Conservation (phyloP, 139 green algal genomes). For the Nannochloris sp. region DNA sequence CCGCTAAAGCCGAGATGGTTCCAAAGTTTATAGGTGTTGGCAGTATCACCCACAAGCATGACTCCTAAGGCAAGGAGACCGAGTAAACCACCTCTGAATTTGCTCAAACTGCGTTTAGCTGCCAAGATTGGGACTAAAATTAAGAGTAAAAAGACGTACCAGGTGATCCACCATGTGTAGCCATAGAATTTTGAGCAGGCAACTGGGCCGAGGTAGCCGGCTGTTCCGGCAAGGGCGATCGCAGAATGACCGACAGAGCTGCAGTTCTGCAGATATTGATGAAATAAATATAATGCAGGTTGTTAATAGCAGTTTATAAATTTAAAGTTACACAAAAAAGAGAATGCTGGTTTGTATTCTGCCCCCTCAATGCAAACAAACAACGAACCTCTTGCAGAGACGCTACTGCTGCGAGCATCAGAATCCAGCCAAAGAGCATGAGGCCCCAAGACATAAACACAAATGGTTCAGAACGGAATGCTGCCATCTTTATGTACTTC, state of each 20-base stretch:
- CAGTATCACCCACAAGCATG: conserved; percentile 20
- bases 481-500: not conserved
- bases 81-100: conserved; percentile 7
- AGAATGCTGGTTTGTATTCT: too few relatives aligned
- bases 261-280: too few relatives aligned
- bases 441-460: not conserved
- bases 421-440: conserved; percentile 8
- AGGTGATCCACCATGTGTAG: conserved; percentile 24
- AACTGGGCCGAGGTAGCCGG: conserved; percentile 13
- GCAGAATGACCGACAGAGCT: not conserved
- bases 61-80: conserved; percentile 1
- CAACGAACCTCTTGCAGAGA: conserved; percentile 5
- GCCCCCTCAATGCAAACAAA: not conserved
- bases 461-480: not conserved
- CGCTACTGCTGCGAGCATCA: conserved; percentile 9
- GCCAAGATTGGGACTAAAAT: conserved; percentile 14
- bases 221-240: not conserved
- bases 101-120: not conserved
- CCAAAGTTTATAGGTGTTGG: conserved; percentile 22
- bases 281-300: too few relatives aligned
- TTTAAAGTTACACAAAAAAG: too few relatives aligned
- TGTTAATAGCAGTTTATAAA: too few relatives aligned
- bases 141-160: conserved; percentile 13
- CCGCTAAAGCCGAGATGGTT: conserved; percentile 10
- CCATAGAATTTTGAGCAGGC: conserved; percentile 13